phyloP scores from a whole-genome alignment of 108 stramenopile genomes.

The Nitzschia inconspicua region DNA sequence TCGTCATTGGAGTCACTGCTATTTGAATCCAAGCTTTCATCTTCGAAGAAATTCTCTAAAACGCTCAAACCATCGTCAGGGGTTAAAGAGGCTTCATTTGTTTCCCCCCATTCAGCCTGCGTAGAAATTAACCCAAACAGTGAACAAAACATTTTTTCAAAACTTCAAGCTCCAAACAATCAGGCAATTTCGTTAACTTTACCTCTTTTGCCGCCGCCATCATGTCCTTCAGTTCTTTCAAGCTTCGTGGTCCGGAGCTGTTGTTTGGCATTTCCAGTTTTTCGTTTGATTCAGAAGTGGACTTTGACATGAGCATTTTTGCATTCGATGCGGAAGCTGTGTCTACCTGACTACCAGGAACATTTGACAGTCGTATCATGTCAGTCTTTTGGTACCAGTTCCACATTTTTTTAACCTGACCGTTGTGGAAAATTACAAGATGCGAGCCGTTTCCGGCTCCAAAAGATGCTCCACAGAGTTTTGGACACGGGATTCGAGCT shows the following conservation, averaged over 20 bases:
- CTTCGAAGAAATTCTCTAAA: slow-evolving; percentile 41
- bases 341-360: slow-evolving; percentile 12
- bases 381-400: slow-evolving; percentile 45
- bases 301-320: neutral
- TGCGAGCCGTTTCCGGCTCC: slow-evolving; percentile 57
- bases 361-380: slow-evolving; percentile 7
- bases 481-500: slow-evolving; percentile 63
- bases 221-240: slow-evolving; percentile 69
- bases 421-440: slow-evolving; percentile 65
- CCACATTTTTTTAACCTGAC: slow-evolving; percentile 72
- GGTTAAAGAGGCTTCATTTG: slow-evolving; percentile 17
- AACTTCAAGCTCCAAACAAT: neutral
- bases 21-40: slow-evolving; percentile 32
- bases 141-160: neutral
- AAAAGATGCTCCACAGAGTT: slow-evolving; percentile 75
- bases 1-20: slow-evolving; percentile 40
- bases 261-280: neutral
- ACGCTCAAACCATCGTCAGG: slow-evolving; percentile 29
- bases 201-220: slow-evolving; percentile 50
- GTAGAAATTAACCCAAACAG: neutral
- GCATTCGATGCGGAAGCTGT: slow-evolving; percentile 1
- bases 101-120: slow-evolving; percentile 73
- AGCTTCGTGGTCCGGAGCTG: slow-evolving; percentile 25
- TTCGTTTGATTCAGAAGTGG: neutral
- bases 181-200: neutral